phyloP scores from a whole-genome alignment of 108 stramenopile genomes.

The Nitzschia sp. region DNA sequence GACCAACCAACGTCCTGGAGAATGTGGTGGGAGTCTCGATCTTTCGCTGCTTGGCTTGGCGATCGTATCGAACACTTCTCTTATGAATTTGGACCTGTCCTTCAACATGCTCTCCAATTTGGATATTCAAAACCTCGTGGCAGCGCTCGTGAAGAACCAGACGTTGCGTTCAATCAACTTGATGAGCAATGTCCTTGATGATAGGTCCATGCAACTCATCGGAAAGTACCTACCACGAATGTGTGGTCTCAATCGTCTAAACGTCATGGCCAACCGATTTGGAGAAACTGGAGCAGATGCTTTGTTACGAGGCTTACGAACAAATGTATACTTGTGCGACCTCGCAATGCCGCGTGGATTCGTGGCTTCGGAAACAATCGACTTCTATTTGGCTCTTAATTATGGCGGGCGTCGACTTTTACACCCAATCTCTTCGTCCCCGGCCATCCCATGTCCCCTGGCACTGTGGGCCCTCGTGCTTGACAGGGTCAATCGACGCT shows the following conservation, averaged over 20 bases:
- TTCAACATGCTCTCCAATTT: slow-evolving; percentile 5
- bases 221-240: slow-evolving; percentile 5
- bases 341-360: slow-evolving; percentile 16
- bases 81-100: slow-evolving; percentile 4
- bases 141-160: not conserved
- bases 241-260: not conserved
- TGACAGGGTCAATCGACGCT: slow-evolving; percentile 7
- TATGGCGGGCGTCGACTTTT: not conserved
- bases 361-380: slow-evolving; percentile 1
- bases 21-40: slow-evolving; percentile 9
- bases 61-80: not conserved
- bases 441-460: not conserved
- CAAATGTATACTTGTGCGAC: slow-evolving; percentile 1
- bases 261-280: slow-evolving; percentile 15
- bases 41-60: not conserved
- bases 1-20: slow-evolving; percentile 16
- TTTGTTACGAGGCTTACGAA: not conserved
- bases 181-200: slow-evolving; percentile 16
- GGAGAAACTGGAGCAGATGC: slow-evolving; percentile 10
- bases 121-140: not conserved
- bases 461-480: not conserved
- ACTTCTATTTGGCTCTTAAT: slow-evolving; percentile 6
- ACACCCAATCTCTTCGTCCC: too few species aligned
- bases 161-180: slow-evolving; percentile 5
- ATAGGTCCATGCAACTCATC: slow-evolving; percentile 9